These are phyloP conservation scores for Russula earlei DNA, from an alignment of 768 basidiomycete genomes.

Conservation along the genomic window DNA sequence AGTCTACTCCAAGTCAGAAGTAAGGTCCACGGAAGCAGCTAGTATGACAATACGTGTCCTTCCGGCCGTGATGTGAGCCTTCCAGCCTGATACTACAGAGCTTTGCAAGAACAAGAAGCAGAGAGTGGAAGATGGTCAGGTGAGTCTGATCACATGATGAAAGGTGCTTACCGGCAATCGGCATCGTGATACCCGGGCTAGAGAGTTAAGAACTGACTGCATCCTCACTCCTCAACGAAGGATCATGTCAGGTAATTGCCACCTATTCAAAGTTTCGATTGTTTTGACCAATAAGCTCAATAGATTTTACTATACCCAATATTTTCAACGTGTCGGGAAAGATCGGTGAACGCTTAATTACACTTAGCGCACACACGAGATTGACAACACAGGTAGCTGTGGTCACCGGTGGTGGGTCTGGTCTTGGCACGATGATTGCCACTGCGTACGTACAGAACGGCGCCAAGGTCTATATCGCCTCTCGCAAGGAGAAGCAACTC, in stretches of 20 bases:
- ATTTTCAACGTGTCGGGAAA: slow-evolving; percentile 20
- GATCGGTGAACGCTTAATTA: slow-evolving; percentile 1
- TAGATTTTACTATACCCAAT: slow-evolving; percentile 14
- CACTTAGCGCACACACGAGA: background rate
- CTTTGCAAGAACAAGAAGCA: too few species aligned
- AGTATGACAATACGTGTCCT: too few species aligned
- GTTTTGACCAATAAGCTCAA: background rate
- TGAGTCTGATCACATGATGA: too few species aligned
- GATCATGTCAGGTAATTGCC: slow-evolving; percentile 1
- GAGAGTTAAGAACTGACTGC: too few species aligned
- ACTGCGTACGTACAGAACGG: slow-evolving; percentile 77
- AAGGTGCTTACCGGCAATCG: too few species aligned
- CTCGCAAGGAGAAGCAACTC: slow-evolving; percentile 70
- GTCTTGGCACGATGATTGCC: slow-evolving; percentile 81
- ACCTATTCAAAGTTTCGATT: background rate
- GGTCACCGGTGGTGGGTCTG: slow-evolving; percentile 76
- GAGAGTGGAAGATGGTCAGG: too few species aligned
- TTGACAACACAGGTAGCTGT: slow-evolving; percentile 38
- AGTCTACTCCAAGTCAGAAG: too few species aligned
- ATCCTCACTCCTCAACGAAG: background rate
- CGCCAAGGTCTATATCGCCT: slow-evolving; percentile 83
- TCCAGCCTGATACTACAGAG: too few species aligned
- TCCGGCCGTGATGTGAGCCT: too few species aligned
- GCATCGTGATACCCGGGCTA: too few species aligned
- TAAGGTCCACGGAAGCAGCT: too few species aligned